A percentile compares a stretch with the other conserved stretches of the same genome.
These are phyloP conservation scores for Osmanthus fragrans DNA, from an alignment of 257 asterid genomes.

Conservation along the genomic window DNA sequence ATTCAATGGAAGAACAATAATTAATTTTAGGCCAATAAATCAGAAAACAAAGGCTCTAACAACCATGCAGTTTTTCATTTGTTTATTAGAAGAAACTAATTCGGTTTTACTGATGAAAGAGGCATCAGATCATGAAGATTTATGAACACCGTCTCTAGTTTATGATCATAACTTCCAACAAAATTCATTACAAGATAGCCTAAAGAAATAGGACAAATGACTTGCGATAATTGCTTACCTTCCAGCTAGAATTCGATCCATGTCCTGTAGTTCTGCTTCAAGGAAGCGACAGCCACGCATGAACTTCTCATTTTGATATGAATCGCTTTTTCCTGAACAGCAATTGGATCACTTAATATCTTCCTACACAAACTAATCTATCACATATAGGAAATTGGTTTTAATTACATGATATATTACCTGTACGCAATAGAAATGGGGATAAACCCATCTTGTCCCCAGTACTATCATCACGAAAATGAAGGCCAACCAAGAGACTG, in stretches of 20 bases:
- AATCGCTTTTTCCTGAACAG: conserved; percentile 63
- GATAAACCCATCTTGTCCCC: conserved; percentile 93
- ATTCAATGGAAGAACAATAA: too few species aligned
- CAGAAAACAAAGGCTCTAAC: too few species aligned
- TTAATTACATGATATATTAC: conserved; percentile 35
- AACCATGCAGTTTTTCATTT: too few species aligned
- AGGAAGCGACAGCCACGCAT: conserved; percentile 60
- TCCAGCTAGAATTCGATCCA: conserved; percentile 84
- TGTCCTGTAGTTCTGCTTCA: conserved; percentile 96
- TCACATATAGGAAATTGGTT: not conserved
- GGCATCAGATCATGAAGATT: too few species aligned
- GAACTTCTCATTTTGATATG: conserved; percentile 23
- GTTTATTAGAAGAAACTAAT: too few species aligned
- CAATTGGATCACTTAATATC: conserved; percentile 26
- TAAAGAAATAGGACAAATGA: not conserved
- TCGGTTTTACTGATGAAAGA: too few species aligned
- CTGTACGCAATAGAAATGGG: conserved; percentile 80
- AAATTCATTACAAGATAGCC: not conserved
- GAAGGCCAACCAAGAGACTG: conserved; percentile 91
- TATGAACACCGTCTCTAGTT: too few species aligned
- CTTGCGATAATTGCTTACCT: conserved; percentile 40
- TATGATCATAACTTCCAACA: not conserved
- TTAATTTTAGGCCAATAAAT: too few species aligned
- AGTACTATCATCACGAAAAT: conserved; percentile 77
- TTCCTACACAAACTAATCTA: conserved; percentile 11